phyloP scores from a whole-genome alignment of 805 yeast genomes.

The Starmerella bombi region DNA sequence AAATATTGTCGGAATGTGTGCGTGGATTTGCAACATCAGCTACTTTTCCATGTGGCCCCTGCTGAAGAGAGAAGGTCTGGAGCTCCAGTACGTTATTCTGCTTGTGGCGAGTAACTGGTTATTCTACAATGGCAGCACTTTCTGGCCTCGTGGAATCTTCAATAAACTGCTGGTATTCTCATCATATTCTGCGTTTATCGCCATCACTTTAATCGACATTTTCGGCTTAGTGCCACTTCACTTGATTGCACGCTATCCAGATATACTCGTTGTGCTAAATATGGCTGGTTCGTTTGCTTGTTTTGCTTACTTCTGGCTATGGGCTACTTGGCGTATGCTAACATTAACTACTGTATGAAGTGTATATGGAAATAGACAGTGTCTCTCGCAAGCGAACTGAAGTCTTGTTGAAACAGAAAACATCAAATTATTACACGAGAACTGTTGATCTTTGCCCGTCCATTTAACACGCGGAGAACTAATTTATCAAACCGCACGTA shows the following conservation, averaged over 20 bases:
- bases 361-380: neutral
- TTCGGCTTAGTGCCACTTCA: slow-evolving; percentile 36
- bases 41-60: slow-evolving; percentile 82
- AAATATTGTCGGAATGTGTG: slow-evolving; percentile 54
- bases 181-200: slow-evolving; percentile 40
- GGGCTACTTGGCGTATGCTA: slow-evolving; percentile 35
- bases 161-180: slow-evolving; percentile 40
- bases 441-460: slow-evolving; percentile 24
- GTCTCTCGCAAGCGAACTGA: slow-evolving; percentile 27
- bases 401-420: neutral
- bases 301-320: slow-evolving; percentile 64
- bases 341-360: slow-evolving; percentile 3
- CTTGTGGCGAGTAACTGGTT: slow-evolving; percentile 65
- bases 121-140: neutral
- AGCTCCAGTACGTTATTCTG: slow-evolving; percentile 55
- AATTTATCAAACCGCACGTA: slow-evolving; percentile 31
- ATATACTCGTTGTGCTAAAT: slow-evolving; percentile 72
- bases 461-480: slow-evolving; percentile 33
- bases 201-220: slow-evolving; percentile 43
- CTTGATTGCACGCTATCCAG: slow-evolving; percentile 44
- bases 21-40: slow-evolving; percentile 79
- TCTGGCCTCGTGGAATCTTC: slow-evolving; percentile 38
- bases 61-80: slow-evolving; percentile 58
- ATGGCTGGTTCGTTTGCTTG: slow-evolving; percentile 61
- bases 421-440: slow-evolving; percentile 19